A percentile compares a stretch with the other conserved stretches of the same genome.
These are phyloP conservation scores for Ophiostoma ips DNA, from an alignment of 2,329 filamentous ascomycete species.

Conservation along the genomic window DNA sequence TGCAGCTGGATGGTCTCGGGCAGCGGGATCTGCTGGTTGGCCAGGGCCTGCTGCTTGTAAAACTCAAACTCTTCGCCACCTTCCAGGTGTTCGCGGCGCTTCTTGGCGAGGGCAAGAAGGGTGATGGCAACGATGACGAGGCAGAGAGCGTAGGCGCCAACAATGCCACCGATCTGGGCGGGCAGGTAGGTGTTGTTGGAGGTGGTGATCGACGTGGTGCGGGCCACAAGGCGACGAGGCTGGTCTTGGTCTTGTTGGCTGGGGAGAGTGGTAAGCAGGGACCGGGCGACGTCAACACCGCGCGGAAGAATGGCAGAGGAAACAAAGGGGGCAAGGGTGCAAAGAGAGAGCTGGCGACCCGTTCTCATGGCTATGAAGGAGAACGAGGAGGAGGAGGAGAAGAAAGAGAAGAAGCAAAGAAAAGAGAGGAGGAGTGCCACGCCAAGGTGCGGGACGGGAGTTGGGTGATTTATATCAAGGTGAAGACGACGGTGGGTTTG, in stretches of 20 bases:
- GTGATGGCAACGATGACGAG: conserved; percentile 58
- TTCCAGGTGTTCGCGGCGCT: conserved; percentile 35
- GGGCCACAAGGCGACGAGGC: conserved; percentile 25
- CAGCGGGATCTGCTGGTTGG: conserved; percentile 14
- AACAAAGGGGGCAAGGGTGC: conserved; percentile 4
- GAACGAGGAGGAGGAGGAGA: background rate
- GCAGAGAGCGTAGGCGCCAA: conserved; percentile 68
- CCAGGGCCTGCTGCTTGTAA: conserved; percentile 14
- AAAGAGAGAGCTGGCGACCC: conserved; percentile 13
- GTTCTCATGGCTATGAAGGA: conserved; percentile 26
- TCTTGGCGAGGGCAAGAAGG: conserved; percentile 46
- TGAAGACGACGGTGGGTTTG: conserved; percentile 21
- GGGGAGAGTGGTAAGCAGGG: background rate
- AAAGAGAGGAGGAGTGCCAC: too few relatives aligned
- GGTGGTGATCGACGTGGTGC: conserved; percentile 24
- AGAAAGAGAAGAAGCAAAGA: background rate
- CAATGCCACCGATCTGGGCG: conserved; percentile 68
- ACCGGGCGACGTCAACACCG: conserved; percentile 16
- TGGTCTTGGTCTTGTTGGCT: conserved; percentile 38
- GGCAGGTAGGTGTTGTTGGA: conserved; percentile 55
- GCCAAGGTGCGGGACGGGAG: background rate
- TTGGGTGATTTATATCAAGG: conserved; percentile 26
- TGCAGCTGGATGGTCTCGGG: conserved; percentile 17
- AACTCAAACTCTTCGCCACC: conserved; percentile 38
- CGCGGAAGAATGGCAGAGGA: conserved; percentile 16